These are phyloP conservation scores for Pythium volutum DNA, from an alignment of 352 stramenopile genomes.

Conservation along the genomic window DNA sequence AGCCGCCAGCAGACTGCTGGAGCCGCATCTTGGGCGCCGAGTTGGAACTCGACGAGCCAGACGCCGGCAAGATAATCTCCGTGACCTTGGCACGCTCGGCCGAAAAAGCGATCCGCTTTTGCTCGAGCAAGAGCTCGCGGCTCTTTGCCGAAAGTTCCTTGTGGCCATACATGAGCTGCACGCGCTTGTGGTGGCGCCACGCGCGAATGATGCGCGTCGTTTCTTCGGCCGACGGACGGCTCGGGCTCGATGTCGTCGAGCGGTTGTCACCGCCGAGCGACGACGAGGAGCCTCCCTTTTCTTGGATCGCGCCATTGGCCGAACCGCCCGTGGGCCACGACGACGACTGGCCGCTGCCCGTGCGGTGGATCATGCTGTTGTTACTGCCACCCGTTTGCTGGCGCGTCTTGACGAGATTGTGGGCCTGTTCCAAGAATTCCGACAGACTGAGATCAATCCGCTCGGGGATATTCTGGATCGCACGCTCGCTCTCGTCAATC, in stretches of 20 bases:
- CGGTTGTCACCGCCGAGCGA: too few species aligned
- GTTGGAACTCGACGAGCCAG: slow-evolving; percentile 27
- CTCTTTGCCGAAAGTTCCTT: slow-evolving; percentile 78
- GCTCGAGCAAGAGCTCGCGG: slow-evolving; percentile 80
- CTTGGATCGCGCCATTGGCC: background rate
- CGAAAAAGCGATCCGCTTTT: slow-evolving; percentile 86
- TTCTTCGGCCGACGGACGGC: slow-evolving; percentile 60
- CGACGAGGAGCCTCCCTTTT: slow-evolving; percentile 10
- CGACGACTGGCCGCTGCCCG: slow-evolving; percentile 20
- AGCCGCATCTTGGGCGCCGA: slow-evolving; percentile 5
- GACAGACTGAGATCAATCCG: slow-evolving; percentile 76
- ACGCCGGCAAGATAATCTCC: slow-evolving; percentile 77
- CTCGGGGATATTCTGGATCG: slow-evolving; percentile 87
- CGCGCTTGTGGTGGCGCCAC: slow-evolving; percentile 84
- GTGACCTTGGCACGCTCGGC: slow-evolving; percentile 79
- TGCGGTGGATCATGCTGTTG: slow-evolving; percentile 15
- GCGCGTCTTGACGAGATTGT: slow-evolving; percentile 73
- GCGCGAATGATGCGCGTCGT: slow-evolving; percentile 77
- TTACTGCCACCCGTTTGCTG: slow-evolving; percentile 29
- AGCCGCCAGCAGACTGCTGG: background rate
- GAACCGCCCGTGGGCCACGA: slow-evolving; percentile 17
- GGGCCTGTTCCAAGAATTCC: slow-evolving; percentile 68
- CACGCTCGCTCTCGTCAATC: slow-evolving; percentile 77
- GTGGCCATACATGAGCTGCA: slow-evolving; percentile 86
- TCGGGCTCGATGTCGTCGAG: slow-evolving; percentile 50